Base-by-base conservation (phyloP, 2,329 filamentous ascomycete genomes). In the Diplodia intermedia region DNA sequence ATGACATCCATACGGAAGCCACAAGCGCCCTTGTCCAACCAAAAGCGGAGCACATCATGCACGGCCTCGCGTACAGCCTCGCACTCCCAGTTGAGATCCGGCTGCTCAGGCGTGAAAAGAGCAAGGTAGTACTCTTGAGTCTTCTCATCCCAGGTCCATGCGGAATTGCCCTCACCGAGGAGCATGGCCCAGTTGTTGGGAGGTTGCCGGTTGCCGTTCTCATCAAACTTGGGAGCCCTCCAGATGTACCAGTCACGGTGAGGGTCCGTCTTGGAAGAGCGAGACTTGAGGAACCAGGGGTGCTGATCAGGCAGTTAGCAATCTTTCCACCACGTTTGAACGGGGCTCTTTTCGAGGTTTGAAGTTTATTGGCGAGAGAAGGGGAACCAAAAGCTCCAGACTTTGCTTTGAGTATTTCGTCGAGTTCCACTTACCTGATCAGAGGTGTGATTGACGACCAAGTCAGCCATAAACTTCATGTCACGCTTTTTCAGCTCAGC, bases 401-500 rank as follows among this genome's bases (percentile, higher is more conserved):
- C 2, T 43, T 20, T n/a, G 15, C 15, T 20, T 38, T 20, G 1
- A n/a, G 4, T 29, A 20, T 9, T 49, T 20, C 2, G 31, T 66
- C 55, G 29, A 38, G 31, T 7, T 40, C 18, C 15, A 50, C 63
- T 33, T 50, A 66, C 63, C 52, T 78, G 84, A 70, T 90, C 86
- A 2, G 88, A 90, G 0, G 90, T 93, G 75, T 94, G 91, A 71
- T 93, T 94, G 70, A 93, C 85, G 1, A 94, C 91, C 3, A 94
- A 82, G 74, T 94, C 91, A 69, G 93, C 84, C 68, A 94, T 88
- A 12, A 93, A 79, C 71, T 86, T 88, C 86, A 93, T 91, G 3
- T 85, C 88, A 4, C 89, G 83, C 18, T 83, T 77, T 69, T 90
- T 88, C 50, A 86, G 84, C 55, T 85, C 86, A 31, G 83, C 74